phyloP scores from a whole-genome alignment of 306 rosid species.

The Cucurbita pepo region DNA sequence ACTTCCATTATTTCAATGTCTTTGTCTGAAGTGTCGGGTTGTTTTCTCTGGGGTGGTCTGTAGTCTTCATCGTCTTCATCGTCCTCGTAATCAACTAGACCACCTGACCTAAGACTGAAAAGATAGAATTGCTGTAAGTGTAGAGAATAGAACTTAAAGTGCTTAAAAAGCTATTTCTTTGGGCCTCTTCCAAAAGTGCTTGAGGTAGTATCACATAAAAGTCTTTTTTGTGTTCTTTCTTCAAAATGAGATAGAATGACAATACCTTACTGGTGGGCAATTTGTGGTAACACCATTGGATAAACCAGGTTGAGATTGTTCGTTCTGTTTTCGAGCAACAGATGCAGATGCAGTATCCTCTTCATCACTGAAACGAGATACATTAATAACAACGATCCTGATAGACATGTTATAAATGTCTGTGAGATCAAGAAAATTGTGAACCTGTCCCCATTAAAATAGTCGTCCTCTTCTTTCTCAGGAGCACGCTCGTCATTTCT shows the following conservation, averaged over 20 bases:
- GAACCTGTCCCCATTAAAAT: constrained; percentile 83
- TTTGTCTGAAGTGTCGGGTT: constrained; percentile 44
- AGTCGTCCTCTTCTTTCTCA: constrained; percentile 84
- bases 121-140: constrained; percentile 1
- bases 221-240: neutral
- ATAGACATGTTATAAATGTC: neutral
- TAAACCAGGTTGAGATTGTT: constrained; percentile 38
- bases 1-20: constrained; percentile 64
- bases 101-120: constrained; percentile 50
- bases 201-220: neutral
- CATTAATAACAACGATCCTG: neutral
- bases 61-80: constrained; percentile 93
- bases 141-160: too few relatives aligned
- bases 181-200: neutral
- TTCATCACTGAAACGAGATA: constrained; percentile 47
- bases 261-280: constrained; percentile 42
- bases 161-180: neutral
- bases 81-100: constrained; percentile 85
- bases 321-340: constrained; percentile 27
- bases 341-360: constrained; percentile 73
- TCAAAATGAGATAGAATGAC: neutral
- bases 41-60: constrained; percentile 72
- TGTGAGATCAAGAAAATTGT: neutral
- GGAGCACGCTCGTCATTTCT: constrained; percentile 68
- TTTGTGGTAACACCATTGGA: constrained; percentile 55